A percentile compares a stretch with the other conserved stretches of the same genome.
Conservation (phyloP, 306 rosid species). For the Calophaca sinica region DNA sequence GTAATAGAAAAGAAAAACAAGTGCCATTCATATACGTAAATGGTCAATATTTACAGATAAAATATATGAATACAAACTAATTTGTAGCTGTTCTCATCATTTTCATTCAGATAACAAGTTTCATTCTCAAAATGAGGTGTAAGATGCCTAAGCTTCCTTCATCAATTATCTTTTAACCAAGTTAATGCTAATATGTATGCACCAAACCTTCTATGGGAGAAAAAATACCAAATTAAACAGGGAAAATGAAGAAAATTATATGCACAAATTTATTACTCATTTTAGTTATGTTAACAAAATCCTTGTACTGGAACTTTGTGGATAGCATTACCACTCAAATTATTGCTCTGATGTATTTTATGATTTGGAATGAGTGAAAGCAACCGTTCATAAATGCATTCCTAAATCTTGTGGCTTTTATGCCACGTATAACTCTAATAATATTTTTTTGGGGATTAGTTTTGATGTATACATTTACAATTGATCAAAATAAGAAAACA, state of each 20-base stretch:
- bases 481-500: slow-evolving; percentile 10
- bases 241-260: neutral
- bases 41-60: slow-evolving; percentile 7
- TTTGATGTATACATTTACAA: slow-evolving; percentile 5
- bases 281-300: slow-evolving; percentile 14
- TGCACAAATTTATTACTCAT: neutral
- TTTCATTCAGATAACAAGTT: no score
- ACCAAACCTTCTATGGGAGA: neutral
- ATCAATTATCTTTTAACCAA: neutral
- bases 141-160: no score
- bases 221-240: no score
- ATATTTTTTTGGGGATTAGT: neutral
- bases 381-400: slow-evolving; percentile 1
- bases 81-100: no score
- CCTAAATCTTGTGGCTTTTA: slow-evolving; percentile 18
- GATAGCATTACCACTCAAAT: slow-evolving; percentile 18
- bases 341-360: slow-evolving; percentile 3
- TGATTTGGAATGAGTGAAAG: slow-evolving; percentile 10
- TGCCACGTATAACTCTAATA: neutral
- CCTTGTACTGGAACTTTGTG: slow-evolving; percentile 10
- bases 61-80: neutral
- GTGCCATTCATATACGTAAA: neutral
- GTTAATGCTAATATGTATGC: neutral
- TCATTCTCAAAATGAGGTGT: neutral
- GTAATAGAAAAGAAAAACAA: neutral